Conservation (phyloP, 2,329 filamentous ascomycete genomes). For the Xenosphaeropsis pyriputrescens region DNA sequence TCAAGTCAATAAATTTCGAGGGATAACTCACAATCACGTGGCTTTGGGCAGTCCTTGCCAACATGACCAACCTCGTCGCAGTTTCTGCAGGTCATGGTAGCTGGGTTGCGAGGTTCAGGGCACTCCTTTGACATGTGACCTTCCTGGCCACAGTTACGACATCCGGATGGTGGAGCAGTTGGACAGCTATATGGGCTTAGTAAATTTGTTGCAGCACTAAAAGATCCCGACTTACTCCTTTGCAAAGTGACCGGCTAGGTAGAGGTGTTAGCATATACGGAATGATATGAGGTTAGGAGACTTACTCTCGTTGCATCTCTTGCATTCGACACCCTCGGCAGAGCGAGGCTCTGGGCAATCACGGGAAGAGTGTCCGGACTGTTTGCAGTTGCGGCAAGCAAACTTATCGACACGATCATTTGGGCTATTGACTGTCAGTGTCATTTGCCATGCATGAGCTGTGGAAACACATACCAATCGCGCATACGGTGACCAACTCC, state of each 20-base stretch:
- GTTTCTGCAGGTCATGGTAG: conserved; percentile 42
- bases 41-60: conserved; percentile 42
- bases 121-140: conserved; percentile 43
- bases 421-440: conserved; percentile 22
- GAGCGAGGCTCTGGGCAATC: conserved; percentile 39
- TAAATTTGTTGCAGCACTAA: no score
- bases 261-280: conserved; percentile 14
- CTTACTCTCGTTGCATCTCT: conserved; percentile 18
- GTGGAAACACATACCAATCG: conserved; percentile 37
- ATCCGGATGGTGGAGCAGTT: conserved; percentile 34
- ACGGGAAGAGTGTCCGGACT: conserved; percentile 15
- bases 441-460: neutral
- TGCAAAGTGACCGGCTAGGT: conserved; percentile 42
- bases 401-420: conserved; percentile 46
- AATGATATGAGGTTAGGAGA: no score
- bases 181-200: no score
- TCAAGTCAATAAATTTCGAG: neutral
- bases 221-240: no score
- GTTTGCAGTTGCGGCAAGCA: conserved; percentile 56
- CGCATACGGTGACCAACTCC: conserved; percentile 50
- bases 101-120: conserved; percentile 28
- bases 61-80: conserved; percentile 49
- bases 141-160: conserved; percentile 45
- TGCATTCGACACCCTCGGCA: conserved; percentile 25
- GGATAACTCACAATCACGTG: conserved; percentile 29